These are phyloP conservation scores for Globisporangium perplexum DNA, from an alignment of 352 stramenopile species.

Conservation along the genomic window DNA sequence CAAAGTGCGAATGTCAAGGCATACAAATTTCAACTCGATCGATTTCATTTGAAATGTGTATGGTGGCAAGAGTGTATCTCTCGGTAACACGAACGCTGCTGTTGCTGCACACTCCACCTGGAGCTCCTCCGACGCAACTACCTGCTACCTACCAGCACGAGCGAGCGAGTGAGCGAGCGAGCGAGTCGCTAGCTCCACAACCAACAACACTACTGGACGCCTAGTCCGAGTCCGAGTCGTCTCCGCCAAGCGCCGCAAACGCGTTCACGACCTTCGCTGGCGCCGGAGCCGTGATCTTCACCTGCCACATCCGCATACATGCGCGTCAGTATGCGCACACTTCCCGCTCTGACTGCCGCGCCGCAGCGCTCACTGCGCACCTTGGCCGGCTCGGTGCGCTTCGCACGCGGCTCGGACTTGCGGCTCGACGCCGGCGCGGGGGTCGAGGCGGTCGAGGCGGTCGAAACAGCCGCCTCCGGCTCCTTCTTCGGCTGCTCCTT, in stretches of 20 bases:
- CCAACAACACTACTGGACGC: constrained; percentile 7
- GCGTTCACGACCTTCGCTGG: constrained; percentile 65
- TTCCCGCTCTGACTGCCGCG: no score
- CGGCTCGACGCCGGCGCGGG: constrained; percentile 11
- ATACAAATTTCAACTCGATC: neutral
- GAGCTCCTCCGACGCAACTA: neutral
- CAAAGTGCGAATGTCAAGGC: neutral
- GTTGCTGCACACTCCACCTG: neutral
- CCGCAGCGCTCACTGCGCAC: constrained; percentile 7
- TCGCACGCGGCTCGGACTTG: constrained; percentile 44
- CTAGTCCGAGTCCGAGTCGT: constrained; percentile 76
- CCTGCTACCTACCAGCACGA: no score
- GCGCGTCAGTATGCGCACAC: neutral
- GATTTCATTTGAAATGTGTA: no score
- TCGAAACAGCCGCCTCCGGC: constrained; percentile 12
- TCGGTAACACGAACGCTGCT: neutral
- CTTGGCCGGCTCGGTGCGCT: constrained; percentile 41
- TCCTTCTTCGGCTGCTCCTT: constrained; percentile 10
- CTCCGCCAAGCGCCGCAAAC: constrained; percentile 35
- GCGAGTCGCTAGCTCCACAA: neutral
- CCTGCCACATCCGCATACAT: constrained; percentile 8
- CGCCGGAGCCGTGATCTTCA: constrained; percentile 39
- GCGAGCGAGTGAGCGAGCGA: no score
- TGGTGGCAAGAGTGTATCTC: no score
- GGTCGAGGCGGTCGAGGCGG: constrained; percentile 7